Evolutionary conservation across 345 rosid species (phyloP).

Genomic region (Garcia nutans): DNA sequence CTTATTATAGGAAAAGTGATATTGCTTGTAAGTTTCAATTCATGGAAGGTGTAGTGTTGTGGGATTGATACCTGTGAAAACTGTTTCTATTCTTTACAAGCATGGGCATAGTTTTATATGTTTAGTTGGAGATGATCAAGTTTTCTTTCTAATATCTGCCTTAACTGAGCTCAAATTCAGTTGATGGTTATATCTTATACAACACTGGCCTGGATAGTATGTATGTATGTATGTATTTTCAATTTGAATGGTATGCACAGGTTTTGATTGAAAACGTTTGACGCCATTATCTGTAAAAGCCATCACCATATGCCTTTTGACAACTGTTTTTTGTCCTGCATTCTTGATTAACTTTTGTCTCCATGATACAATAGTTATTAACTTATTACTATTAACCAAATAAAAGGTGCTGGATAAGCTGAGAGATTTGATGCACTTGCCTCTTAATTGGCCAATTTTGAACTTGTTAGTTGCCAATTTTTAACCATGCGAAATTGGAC

Average conservation of each 20-base stretch:
- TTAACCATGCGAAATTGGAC: background rate
- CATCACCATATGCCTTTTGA: background rate
- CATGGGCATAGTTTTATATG: background rate
- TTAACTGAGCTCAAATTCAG: background rate
- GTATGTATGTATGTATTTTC: too few relatives aligned
- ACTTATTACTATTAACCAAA: background rate
- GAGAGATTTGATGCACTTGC: background rate
- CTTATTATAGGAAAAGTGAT: background rate
- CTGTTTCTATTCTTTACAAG: background rate
- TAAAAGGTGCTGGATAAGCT: background rate
- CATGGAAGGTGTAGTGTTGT: background rate
- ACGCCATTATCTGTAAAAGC: background rate
- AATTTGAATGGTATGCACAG: background rate
- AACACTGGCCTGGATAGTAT: background rate
- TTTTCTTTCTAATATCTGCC: background rate
- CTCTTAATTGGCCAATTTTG: background rate
- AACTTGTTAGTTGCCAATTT: background rate
- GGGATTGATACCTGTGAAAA: background rate
- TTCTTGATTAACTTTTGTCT: background rate
- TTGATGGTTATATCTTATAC: background rate
- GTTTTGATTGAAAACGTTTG: background rate
- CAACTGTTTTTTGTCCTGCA: background rate
- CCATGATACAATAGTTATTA: background rate
- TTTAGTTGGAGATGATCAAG: background rate
- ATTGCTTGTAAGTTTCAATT: background rate